Evolutionary conservation across 1,284 basidiomycete species (phyloP).

Genomic region (Leccinum pachyderme): DNA sequence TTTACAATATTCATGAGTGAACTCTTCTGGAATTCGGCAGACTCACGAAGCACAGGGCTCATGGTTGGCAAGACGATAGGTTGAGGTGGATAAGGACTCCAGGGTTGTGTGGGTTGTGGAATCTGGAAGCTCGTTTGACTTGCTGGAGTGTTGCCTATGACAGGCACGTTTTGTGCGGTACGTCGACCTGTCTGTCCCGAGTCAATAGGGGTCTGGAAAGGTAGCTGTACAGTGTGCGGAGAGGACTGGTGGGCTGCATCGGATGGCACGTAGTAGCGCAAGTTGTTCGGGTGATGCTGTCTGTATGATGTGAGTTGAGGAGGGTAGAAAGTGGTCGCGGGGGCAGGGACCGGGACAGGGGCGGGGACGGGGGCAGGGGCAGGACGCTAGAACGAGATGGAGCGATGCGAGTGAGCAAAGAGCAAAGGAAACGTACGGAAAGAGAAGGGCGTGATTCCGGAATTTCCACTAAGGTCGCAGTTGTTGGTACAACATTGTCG

Average conservation of each 20-base stretch:
- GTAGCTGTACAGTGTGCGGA: conserved; percentile 1
- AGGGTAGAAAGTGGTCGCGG: not conserved
- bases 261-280: conserved; percentile 10
- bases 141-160: not conserved
- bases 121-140: conserved; percentile 8
- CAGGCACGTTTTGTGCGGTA: conserved; percentile 12
- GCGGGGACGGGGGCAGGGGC: not conserved
- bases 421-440: conserved; percentile 13
- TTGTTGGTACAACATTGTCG: conserved; percentile 26
- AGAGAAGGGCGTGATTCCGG: conserved; percentile 18
- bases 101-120: conserved; percentile 11
- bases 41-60: conserved; percentile 16
- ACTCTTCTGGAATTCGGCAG: not conserved
- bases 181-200: conserved; percentile 10
- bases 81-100: conserved; percentile 15
- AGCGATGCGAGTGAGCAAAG: conserved; percentile 6
- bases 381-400: conserved; percentile 12
- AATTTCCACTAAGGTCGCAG: conserved; percentile 32
- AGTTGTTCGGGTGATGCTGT: not conserved
- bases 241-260: not conserved
- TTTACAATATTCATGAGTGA: conserved; percentile 3
- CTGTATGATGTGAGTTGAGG: conserved; percentile 13
- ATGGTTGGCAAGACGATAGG: not conserved
- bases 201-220: conserved; percentile 3
- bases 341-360: not conserved